Evolutionary conservation across 2,329 filamentous ascomycete genomes (phyloP), one percentile per base, ranked within the genome.

Genomic region (Cladosporium sp.): DNA sequence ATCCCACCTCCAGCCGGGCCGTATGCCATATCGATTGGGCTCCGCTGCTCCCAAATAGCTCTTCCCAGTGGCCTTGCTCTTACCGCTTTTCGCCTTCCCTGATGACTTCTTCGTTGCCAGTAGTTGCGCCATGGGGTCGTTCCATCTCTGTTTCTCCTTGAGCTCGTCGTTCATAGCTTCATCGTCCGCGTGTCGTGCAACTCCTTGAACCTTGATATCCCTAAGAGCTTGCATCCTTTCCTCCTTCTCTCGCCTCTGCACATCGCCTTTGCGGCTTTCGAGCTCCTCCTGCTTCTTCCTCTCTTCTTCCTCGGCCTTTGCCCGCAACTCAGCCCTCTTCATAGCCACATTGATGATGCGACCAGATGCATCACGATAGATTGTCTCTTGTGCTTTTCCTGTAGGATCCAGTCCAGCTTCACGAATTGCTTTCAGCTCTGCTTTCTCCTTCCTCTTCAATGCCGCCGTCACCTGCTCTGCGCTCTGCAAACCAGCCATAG

Each of bases 1-100:
- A 79, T 99, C 94, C 94, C 94, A 99, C 64, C 90, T 81, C 77
- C 96, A 91, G 0, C 94, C 95, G 0, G 94, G 94, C 61, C 88
- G 82, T 62, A 99, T 97, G 1, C 90, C 90, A 76, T 97, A 97
- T 19, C 94, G 83, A 80, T 99, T 99, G 45, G 94, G 94, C 69
- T 89, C 83, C 58, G 88, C 89, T 0, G 87, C 82, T 0, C 93
- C 94, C 61, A 85, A 78, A 72, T 97, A 99, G 4, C 89, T 72
- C 65, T 82, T 84, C 22, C 81, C 82, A 68, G 71, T 76, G 61
- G 74, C 73, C 65, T 77, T 82, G 62, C 66, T 80, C 77, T 76
- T 84, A 67, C 69, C 78, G 15, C 25, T 45, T 5, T n/a, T 51
- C 2, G 40, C 34, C 64, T 82, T 85, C 17, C 80, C 82, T 45